Evolutionary conservation across 768 basidiomycete species (phyloP), one percentile per base, ranked within the genome.

Genomic region (Xerocomellus intermedius): DNA sequence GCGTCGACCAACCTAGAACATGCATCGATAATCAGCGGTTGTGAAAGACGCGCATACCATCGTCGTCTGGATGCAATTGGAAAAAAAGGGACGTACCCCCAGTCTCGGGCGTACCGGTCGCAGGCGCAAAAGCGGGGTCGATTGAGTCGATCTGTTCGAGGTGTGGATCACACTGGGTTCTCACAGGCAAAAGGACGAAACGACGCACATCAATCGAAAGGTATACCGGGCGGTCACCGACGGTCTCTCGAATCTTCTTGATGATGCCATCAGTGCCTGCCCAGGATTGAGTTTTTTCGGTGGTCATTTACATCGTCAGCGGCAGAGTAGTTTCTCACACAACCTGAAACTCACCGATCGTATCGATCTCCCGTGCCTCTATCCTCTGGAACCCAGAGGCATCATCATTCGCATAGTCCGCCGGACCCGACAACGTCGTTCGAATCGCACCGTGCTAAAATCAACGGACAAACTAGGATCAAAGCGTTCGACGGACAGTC

Each of bases 361-460:
- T 85, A 63, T 94, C 92, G 53, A 94, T 89, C 64, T 93, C 92
- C 24, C 87, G 83, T 0, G 91, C 89, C 62, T 90, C 86, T 57
- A 94, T 89, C 39, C 90, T 77, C 59, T 89, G 80, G 71, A 94
- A 94, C 2, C 92, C 92, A 13, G 85, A 83, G 1, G 75, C 79
- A 57, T 89, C 84, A 67, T 94, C 91, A 64, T 92, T 88, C 1
- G 71, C 78, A 62, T 91, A 87, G 71, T 94, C 91, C 49, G 81
- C 81, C 4, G 82, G 83, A 8, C 88, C 87, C 52, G 89, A 86
- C 32, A 94, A 77, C 1, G 89, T 89, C 16, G 91, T 93, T 42
- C 91, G 79, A 59, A 95, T 91, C 44, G 92, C 93, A 44, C 89
- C 92, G 72, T 94, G 82, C 89, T 91, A 65, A 71, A 53, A 64